Conservation (phyloP, 805 yeast species). For the Yamadazyma paraphyllophila region DNA sequence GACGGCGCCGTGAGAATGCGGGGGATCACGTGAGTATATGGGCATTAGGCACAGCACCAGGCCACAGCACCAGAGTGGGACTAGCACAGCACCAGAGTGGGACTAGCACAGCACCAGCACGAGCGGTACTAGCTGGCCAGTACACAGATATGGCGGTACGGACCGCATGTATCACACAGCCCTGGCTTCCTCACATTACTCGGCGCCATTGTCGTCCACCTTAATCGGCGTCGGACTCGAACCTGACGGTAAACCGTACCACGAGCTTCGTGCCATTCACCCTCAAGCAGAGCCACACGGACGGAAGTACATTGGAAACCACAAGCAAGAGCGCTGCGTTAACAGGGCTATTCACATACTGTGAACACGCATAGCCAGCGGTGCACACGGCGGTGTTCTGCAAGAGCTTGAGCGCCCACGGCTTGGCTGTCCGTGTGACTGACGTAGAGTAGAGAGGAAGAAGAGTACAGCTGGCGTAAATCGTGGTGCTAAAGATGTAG, state of each 20-base stretch:
- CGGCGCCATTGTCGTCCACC: too few relatives aligned
- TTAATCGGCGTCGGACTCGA: too few relatives aligned
- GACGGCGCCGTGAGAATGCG: neutral
- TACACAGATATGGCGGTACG: too few relatives aligned
- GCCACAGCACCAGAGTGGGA: too few relatives aligned
- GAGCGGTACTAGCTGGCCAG: too few relatives aligned
- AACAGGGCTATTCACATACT: neutral
- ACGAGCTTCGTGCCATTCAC: conserved; percentile 3
- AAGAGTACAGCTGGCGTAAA: neutral
- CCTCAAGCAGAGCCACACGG: conserved; percentile 10
- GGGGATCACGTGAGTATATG: neutral
- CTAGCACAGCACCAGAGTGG: too few relatives aligned
- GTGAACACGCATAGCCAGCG: neutral
- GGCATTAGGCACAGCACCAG: too few relatives aligned
- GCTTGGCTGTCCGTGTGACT: neutral
- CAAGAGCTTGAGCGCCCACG: neutral
- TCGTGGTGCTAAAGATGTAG: neutral
- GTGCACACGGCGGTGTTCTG: neutral
- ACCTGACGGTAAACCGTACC: neutral
- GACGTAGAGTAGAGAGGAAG: neutral
- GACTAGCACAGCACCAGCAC: too few relatives aligned
- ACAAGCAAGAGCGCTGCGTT: neutral
- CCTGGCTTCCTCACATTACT: too few relatives aligned
- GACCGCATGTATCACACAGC: too few relatives aligned
- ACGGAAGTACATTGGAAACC: conserved; percentile 3